Percentiles rank a stretch among this genome's conserved stretches.
phyloP scores from a whole-genome alignment of 2,329 filamentous ascomycete species.

The Claviceps arundinis region DNA sequence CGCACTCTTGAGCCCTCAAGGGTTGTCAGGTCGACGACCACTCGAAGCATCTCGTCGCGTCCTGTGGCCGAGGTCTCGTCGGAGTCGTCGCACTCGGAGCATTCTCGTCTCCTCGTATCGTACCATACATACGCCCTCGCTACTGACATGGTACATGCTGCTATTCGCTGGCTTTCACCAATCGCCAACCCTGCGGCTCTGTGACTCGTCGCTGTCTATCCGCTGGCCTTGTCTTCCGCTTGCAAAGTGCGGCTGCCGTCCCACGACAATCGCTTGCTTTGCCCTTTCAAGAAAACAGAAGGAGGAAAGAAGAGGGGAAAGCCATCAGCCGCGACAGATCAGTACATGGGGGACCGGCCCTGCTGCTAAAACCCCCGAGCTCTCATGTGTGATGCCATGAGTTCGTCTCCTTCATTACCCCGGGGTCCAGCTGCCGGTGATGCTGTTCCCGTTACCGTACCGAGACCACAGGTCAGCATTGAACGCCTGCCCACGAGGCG shows the following conservation, averaged over 20 bases:
- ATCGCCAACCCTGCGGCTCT: no score
- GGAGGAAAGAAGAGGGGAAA: not conserved
- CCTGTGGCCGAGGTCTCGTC: no score
- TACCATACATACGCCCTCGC: no score
- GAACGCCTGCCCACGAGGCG: slow-evolving; percentile 62
- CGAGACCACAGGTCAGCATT: slow-evolving; percentile 68
- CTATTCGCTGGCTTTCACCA: no score
- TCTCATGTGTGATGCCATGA: slow-evolving; percentile 16
- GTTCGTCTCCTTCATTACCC: slow-evolving; percentile 7
- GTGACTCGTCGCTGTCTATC: no score
- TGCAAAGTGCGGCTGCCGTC: not conserved
- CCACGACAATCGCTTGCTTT: not conserved
- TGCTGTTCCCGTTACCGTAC: slow-evolving; percentile 40
- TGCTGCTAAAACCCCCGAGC: not conserved
- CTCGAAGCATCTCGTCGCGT: no score
- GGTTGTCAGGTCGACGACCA: no score
- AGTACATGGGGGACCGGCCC: not conserved
- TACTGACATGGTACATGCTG: no score
- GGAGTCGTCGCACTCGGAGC: no score
- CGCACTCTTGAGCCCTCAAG: no score
- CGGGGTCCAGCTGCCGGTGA: not conserved
- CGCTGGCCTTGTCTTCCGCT: no score
- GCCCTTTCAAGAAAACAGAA: not conserved
- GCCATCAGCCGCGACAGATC: not conserved
- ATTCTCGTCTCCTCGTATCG: no score